Percentiles rank a stretch among this genome's conserved stretches.
phyloP scores from a whole-genome alignment of 2,329 filamentous ascomycete species.

The Talaromyces sp. region DNA sequence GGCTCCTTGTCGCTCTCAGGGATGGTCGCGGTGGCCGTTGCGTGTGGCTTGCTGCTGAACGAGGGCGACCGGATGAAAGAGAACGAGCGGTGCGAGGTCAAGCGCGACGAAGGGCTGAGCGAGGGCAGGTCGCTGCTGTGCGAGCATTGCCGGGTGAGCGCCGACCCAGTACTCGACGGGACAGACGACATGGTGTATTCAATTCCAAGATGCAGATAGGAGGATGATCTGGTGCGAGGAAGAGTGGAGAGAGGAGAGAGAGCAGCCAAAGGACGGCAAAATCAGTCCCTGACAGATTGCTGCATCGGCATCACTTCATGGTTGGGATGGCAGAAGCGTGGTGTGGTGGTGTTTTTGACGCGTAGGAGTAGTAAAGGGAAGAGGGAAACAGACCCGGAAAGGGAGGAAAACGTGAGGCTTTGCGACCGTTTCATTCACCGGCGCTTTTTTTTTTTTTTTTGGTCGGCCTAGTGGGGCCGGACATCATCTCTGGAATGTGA shows the following conservation, averaged over 20 bases:
- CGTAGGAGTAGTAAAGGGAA: background rate
- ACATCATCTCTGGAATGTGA: background rate
- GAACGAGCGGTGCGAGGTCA: constrained; percentile 5
- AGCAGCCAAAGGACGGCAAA: background rate
- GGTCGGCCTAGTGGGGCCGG: background rate
- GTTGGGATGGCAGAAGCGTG: background rate
- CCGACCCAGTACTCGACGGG: background rate
- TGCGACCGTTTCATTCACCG: constrained; percentile 12
- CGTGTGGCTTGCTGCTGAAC: background rate
- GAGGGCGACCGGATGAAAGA: constrained; percentile 8
- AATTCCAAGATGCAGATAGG: background rate
- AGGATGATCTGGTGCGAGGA: background rate
- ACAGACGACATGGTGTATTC: background rate
- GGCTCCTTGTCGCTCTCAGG: constrained; percentile 10
- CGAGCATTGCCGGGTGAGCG: constrained; percentile 7
- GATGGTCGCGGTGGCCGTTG: background rate
- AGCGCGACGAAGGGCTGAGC: constrained; percentile 6
- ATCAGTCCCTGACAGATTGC: background rate
- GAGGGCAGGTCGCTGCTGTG: constrained; percentile 2
- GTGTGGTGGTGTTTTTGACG: background rate
- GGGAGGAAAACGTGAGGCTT: background rate
- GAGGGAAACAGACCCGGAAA: background rate
- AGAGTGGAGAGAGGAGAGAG: background rate
- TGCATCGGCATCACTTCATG: background rate
- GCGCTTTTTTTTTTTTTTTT: background rate